Percentiles rank a stretch among this genome's conserved stretches.
These are phyloP conservation scores for Dictyophora rubrovolvata DNA, from an alignment of 768 basidiomycete species.

Conservation along the genomic window DNA sequence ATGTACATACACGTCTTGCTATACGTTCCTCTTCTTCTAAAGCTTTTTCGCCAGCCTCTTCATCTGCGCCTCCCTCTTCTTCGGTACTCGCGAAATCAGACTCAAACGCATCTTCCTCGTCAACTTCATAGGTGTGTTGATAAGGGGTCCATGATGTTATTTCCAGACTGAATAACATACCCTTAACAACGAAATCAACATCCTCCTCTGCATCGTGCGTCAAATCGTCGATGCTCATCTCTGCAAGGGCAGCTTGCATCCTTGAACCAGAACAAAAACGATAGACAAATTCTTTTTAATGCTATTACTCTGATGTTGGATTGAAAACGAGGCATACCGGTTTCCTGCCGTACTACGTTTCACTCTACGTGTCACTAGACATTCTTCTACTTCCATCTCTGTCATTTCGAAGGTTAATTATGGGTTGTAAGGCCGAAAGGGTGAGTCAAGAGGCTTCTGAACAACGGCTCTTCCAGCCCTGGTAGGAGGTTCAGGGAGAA, in stretches of 20 bases:
- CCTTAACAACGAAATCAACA: slow-evolving; percentile 56
- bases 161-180: slow-evolving; percentile 23
- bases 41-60: slow-evolving; percentile 42
- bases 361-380: slow-evolving; percentile 44
- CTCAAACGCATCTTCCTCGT: slow-evolving; percentile 73
- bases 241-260: slow-evolving; percentile 71
- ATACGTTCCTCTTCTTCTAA: slow-evolving; percentile 51
- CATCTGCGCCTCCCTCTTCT: slow-evolving; percentile 43
- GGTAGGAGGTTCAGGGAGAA: no score
- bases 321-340: slow-evolving; percentile 33
- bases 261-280: slow-evolving; percentile 25
- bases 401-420: slow-evolving; percentile 9
- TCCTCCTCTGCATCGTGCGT: slow-evolving; percentile 62
- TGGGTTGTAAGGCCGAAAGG: no score
- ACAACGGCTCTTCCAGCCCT: no score
- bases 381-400: slow-evolving; percentile 30
- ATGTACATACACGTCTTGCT: slow-evolving; percentile 13
- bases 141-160: neutral
- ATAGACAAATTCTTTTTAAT: neutral
- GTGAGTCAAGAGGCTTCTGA: no score
- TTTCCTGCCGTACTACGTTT: slow-evolving; percentile 73
- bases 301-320: neutral
- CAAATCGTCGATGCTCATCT: slow-evolving; percentile 47
- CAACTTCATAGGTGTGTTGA: slow-evolving; percentile 26
- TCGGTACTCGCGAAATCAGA: slow-evolving; percentile 85